These are phyloP conservation scores for Phytophthora kernoviae DNA, from an alignment of 352 stramenopile species.

Conservation along the genomic window DNA sequence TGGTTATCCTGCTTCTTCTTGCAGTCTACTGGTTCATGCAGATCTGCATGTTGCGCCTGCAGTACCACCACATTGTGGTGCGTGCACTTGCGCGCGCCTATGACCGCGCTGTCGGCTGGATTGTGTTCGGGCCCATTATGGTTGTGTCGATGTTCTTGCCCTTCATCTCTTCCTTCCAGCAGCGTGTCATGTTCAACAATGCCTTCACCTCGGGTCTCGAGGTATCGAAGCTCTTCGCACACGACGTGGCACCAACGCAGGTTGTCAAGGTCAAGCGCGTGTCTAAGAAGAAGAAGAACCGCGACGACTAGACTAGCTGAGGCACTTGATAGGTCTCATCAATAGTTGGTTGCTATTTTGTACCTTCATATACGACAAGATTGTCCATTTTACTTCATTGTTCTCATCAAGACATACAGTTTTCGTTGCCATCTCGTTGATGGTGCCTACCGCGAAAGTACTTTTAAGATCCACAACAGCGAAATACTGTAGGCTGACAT, in stretches of 20 bases:
- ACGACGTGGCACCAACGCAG: conserved; percentile 80
- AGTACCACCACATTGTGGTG: conserved; percentile 88
- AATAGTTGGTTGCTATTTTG: conserved; percentile 39
- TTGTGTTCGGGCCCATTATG: conserved; percentile 90
- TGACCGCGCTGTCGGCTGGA: conserved; percentile 85
- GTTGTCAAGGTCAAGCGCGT: conserved; percentile 89
- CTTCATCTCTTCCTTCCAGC: conserved; percentile 88
- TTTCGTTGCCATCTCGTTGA: no score
- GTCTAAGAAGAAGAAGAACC: conserved; percentile 91
- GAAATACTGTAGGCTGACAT: no score
- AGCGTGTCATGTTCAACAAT: conserved; percentile 92
- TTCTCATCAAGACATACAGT: neutral
- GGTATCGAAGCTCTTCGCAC: conserved; percentile 88
- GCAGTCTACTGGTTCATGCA: conserved; percentile 90
- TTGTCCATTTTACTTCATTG: neutral
- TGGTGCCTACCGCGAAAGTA: no score
- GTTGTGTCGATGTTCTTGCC: conserved; percentile 90
- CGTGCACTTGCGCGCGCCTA: conserved; percentile 71
- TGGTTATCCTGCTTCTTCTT: conserved; percentile 71
- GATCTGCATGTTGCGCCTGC: conserved; percentile 72
- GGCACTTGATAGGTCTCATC: conserved; percentile 11
- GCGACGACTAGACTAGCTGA: conserved; percentile 60
- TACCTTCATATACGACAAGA: conserved; percentile 46
- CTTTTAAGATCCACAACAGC: no score
- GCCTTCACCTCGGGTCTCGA: conserved; percentile 88